Conservation (phyloP, 2,329 filamentous ascomycete genomes). For the Myriangium duriaei region DNA sequence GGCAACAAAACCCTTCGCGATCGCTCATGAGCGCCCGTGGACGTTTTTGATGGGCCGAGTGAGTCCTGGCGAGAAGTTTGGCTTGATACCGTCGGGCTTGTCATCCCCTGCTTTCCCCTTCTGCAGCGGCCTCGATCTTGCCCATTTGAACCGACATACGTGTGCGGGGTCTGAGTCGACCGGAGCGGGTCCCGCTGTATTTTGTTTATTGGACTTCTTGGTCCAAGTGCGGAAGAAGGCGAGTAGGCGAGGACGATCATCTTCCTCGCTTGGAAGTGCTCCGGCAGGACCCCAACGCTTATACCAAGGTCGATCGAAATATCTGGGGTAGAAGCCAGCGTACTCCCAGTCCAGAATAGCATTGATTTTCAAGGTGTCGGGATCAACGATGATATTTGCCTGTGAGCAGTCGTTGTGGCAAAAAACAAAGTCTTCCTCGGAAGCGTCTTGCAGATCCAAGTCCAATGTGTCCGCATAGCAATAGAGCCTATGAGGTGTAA, state of each 20-base stretch:
- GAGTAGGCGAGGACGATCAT: constrained; percentile 5
- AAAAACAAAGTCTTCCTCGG: constrained; percentile 15
- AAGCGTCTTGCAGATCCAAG: constrained; percentile 9
- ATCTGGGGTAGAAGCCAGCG: constrained; percentile 25
- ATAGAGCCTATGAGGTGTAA: constrained; percentile 12
- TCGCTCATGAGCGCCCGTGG: too few relatives aligned
- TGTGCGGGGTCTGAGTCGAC: too few relatives aligned
- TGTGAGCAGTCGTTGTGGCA: constrained; percentile 21
- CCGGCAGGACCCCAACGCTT: constrained; percentile 10
- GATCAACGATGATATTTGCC: constrained; percentile 20
- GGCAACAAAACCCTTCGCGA: too few relatives aligned
- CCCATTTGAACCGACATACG: too few relatives aligned
- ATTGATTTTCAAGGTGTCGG: constrained; percentile 21
- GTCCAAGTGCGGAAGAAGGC: neutral
- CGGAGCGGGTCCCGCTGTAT: too few relatives aligned
- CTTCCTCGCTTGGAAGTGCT: constrained; percentile 10
- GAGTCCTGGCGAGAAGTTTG: too few relatives aligned
- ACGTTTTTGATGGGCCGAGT: too few relatives aligned
- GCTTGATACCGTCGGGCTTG: too few relatives aligned
- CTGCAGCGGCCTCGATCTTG: too few relatives aligned
- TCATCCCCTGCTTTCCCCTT: too few relatives aligned
- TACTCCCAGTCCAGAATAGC: constrained; percentile 31
- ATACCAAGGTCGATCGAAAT: constrained; percentile 19
- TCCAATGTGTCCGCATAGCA: neutral
- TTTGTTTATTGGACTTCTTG: too few relatives aligned